phyloP scores from a whole-genome alignment of 2,329 filamentous ascomycete species.

The Aspergillus candidus region DNA sequence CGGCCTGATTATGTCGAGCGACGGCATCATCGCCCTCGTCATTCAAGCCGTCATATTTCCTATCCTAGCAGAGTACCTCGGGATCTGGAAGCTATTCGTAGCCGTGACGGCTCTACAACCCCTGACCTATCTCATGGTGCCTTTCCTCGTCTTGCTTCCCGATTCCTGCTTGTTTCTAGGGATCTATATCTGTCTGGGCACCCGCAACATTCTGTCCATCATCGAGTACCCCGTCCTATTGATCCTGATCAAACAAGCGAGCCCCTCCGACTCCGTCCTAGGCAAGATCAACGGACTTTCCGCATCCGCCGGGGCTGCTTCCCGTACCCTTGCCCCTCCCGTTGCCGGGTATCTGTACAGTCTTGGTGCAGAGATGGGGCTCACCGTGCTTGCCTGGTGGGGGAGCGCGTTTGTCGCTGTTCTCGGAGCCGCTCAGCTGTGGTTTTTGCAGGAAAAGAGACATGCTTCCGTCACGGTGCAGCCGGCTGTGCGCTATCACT shows the following conservation, averaged over 20 bases:
- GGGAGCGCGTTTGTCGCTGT: slow-evolving; percentile 51
- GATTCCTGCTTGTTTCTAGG: slow-evolving; percentile 49
- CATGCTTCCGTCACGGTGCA: slow-evolving; percentile 36
- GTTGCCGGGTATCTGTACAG: slow-evolving; percentile 63
- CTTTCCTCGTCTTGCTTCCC: slow-evolving; percentile 59
- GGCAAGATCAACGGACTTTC: slow-evolving; percentile 68
- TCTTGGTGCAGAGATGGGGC: slow-evolving; percentile 50
- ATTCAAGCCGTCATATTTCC: slow-evolving; percentile 69
- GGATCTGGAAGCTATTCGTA: slow-evolving; percentile 62
- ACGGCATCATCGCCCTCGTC: slow-evolving; percentile 65
- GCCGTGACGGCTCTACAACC: slow-evolving; percentile 62
- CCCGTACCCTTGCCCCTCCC: slow-evolving; percentile 63
- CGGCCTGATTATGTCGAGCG: slow-evolving; percentile 62
- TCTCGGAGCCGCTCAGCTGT: slow-evolving; percentile 51
- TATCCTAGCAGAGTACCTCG: slow-evolving; percentile 55
- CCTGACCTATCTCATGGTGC: slow-evolving; percentile 61
- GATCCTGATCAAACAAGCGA: slow-evolving; percentile 67
- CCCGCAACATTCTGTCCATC: slow-evolving; percentile 64
- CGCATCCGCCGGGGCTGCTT: slow-evolving; percentile 64
- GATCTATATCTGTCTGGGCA: slow-evolving; percentile 59
- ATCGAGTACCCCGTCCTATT: slow-evolving; percentile 62
- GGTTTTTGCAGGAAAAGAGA: slow-evolving; percentile 48
- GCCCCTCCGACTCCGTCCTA: slow-evolving; percentile 55
- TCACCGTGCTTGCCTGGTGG: slow-evolving; percentile 61
- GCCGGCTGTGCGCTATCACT: slow-evolving; percentile 27